Evolutionary conservation across 2,329 filamentous ascomycete species (phyloP).

Genomic region (Aspergillus aculeatinus): DNA sequence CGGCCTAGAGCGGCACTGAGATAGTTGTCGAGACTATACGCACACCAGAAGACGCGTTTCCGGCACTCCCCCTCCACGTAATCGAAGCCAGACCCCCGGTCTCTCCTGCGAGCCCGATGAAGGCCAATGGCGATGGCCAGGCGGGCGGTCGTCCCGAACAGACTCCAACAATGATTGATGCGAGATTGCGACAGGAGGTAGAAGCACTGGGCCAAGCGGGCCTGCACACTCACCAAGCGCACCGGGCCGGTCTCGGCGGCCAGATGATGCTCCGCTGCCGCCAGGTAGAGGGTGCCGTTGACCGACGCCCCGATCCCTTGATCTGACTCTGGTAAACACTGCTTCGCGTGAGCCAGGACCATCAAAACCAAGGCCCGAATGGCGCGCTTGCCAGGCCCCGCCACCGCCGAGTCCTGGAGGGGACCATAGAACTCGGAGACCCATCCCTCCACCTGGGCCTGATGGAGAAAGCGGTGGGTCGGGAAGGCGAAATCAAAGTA

Average conservation of each 20-base stretch:
- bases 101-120: slow-evolving; percentile 20
- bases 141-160: slow-evolving; percentile 34
- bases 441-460: slow-evolving; percentile 16
- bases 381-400: slow-evolving; percentile 9
- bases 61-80: slow-evolving; percentile 18
- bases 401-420: slow-evolving; percentile 1
- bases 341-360: slow-evolving; percentile 54
- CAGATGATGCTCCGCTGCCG: slow-evolving; percentile 31
- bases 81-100: slow-evolving; percentile 6
- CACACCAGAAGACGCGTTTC: slow-evolving; percentile 21
- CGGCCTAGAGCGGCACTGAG: slow-evolving; percentile 19
- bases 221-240: slow-evolving; percentile 40
- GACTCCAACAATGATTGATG: slow-evolving; percentile 38
- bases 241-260: slow-evolving; percentile 34
- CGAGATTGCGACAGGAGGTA: slow-evolving; percentile 35
- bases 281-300: slow-evolving; percentile 21
- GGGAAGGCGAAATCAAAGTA: slow-evolving; percentile 25
- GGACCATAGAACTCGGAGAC: slow-evolving; percentile 18
- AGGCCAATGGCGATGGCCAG: slow-evolving; percentile 37
- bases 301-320: not conserved
- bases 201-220: slow-evolving; percentile 40
- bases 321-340: slow-evolving; percentile 38
- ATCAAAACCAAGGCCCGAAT: slow-evolving; percentile 52
- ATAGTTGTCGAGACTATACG: slow-evolving; percentile 22
- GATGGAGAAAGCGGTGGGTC: slow-evolving; percentile 22